phyloP scores from a whole-genome alignment of 306 rosid genomes.

The Benincasa hispida region DNA sequence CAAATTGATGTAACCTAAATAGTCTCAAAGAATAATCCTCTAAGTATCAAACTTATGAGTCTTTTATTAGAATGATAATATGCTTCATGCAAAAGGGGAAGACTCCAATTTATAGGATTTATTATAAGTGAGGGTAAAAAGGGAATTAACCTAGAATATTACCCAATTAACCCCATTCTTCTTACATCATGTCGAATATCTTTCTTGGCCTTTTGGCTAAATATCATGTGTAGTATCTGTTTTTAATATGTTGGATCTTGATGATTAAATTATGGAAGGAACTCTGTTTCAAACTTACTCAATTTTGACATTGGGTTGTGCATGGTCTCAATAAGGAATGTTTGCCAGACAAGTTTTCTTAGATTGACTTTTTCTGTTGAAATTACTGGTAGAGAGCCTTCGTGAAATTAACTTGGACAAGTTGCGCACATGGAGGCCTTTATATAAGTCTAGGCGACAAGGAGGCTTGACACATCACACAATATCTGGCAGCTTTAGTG shows the following conservation, averaged over 20 bases:
- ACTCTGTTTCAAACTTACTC: neutral
- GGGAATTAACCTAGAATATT: too few relatives aligned
- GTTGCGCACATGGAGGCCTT: constrained; percentile 75
- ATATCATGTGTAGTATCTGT: neutral
- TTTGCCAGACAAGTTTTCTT: neutral
- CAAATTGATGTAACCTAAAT: too few relatives aligned
- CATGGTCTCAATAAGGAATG: neutral
- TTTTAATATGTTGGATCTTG: neutral
- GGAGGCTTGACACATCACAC: constrained; percentile 33
- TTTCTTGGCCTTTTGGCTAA: too few relatives aligned
- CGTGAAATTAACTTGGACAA: constrained; percentile 89
- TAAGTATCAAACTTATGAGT: too few relatives aligned
- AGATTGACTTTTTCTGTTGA: neutral
- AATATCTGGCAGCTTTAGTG: constrained; percentile 19
- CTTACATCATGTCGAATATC: too few relatives aligned
- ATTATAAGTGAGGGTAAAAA: too few relatives aligned
- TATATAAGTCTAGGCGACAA: constrained; percentile 47
- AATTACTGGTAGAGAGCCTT: constrained; percentile 46
- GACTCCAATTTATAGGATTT: too few relatives aligned
- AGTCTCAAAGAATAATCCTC: too few relatives aligned
- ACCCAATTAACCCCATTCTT: too few relatives aligned
- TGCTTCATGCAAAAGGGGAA: too few relatives aligned
- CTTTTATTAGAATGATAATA: too few relatives aligned
- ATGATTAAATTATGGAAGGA: neutral
- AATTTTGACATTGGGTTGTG: neutral